These are phyloP conservation scores for Monotropa hypopitys DNA, from an alignment of 179 eudicot species.

Conservation along the genomic window DNA sequence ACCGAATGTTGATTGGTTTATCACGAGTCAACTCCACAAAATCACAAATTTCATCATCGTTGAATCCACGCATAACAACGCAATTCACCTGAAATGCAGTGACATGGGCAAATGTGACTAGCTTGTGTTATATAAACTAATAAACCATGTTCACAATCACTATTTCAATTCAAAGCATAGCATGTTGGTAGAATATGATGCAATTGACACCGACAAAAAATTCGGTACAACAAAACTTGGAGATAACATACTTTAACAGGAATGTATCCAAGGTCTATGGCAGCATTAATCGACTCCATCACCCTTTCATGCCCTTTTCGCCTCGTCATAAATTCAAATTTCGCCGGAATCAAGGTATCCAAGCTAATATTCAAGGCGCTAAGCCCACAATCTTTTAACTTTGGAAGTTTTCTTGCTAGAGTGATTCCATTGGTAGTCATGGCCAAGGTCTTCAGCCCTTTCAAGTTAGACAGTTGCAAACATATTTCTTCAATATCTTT, in stretches of 20 bases:
- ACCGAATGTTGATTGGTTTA: slow-evolving; percentile 71
- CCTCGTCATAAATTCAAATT: slow-evolving; percentile 78
- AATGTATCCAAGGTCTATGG: slow-evolving; percentile 60
- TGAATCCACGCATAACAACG: slow-evolving; percentile 94
- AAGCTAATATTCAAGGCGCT: slow-evolving; percentile 69
- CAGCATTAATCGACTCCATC: slow-evolving; percentile 62
- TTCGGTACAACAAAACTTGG: not conserved
- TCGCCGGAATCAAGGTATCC: slow-evolving; percentile 72
- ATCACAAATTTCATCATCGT: slow-evolving; percentile 91
- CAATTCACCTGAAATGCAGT: slow-evolving; percentile 57
- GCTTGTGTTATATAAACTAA: not conserved
- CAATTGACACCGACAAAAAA: not conserved
- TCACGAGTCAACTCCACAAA: slow-evolving; percentile 82
- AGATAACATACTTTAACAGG: slow-evolving; percentile 67
- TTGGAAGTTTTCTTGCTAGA: slow-evolving; percentile 74
- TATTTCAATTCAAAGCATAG: not conserved
- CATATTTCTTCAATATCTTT: slow-evolving; percentile 87
- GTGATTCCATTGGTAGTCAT: slow-evolving; percentile 87
- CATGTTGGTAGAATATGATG: not conserved
- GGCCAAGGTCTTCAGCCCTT: slow-evolving; percentile 69
- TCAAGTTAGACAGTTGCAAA: slow-evolving; percentile 48
- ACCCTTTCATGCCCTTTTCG: slow-evolving; percentile 85
- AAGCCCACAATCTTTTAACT: slow-evolving; percentile 68
- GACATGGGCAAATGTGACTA: not conserved
- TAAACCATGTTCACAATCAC: not conserved